Evolutionary conservation across 2,329 filamentous ascomycete genomes (phyloP), one percentile per base, ranked within the genome.

Genomic region (Aureobasidium mangrovei): DNA sequence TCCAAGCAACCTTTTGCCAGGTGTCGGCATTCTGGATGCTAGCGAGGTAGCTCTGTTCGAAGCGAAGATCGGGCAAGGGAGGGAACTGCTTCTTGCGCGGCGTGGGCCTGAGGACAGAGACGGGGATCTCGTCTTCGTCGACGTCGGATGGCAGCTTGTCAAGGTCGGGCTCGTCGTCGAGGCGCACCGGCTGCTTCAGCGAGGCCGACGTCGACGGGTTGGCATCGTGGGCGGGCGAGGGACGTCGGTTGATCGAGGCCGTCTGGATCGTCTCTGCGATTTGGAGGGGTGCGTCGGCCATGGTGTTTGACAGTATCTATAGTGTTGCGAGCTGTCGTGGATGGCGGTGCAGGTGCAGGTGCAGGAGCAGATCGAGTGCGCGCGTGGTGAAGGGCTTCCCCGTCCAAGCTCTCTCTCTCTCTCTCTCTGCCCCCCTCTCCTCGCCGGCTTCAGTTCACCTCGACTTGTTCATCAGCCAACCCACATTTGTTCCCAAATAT

Each of bases 11-110:
- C 67, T 82, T 82, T 74, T 86, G 84, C 83, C 84, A 91, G 27
- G 82, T 83, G 60, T 93, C 81, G 35, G 90, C 89, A 54, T 82
- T 77, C 60, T 85, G 81, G 62, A 98, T 86, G 72, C 90, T 95
- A 63, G 87, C 85, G 54, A 98, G 79, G 70, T 98, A 98, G 77
- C 91, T 96, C 78, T 98, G 93, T 74, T 98, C 93, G 72, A 97
- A 97, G 41, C 93, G 82, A 61, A 98, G 75, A 72, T 98, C 93
- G 3, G 83, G 83, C 44, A 86, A 68, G 3, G 82, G 82, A 44
- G 91, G 90, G 65, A 96, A 79, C 54, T 62, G 75, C 49, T 73
- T 73, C 54, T 75, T 69, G 44, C 82, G 76, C n/a, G 74, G 74
- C 6, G 72, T 61, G 3, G 74, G 77, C 41, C 76, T 75, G 49